Percentiles rank a stretch among this genome's conserved stretches.
Evolutionary conservation across 805 yeast species (phyloP).

Genomic region (Ascoidea tarda): DNA sequence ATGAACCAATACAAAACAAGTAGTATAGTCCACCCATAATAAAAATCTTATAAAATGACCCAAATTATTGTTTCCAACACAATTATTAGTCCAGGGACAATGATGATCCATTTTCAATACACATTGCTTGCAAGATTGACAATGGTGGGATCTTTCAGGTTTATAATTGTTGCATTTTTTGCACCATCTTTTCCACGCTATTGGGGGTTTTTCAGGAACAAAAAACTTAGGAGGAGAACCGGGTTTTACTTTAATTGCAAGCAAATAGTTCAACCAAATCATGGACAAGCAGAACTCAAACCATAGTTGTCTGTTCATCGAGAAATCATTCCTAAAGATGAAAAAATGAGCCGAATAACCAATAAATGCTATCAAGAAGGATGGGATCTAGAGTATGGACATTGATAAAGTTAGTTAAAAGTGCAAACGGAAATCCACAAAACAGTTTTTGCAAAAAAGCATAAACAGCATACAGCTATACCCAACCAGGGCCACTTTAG

Average conservation of each 20-base stretch:
- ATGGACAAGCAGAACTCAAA: slow-evolving; percentile 34
- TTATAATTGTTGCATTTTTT: slow-evolving; percentile 57
- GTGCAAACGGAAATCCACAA: background rate
- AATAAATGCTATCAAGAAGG: slow-evolving; percentile 35
- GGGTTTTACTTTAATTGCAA: slow-evolving; percentile 55
- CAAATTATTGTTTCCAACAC: slow-evolving; percentile 68
- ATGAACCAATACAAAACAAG: slow-evolving; percentile 30
- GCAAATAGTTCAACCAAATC: slow-evolving; percentile 61
- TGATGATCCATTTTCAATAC: slow-evolving; percentile 88
- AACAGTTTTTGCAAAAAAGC: background rate
- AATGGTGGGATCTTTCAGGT: slow-evolving; percentile 81
- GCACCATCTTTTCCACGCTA: slow-evolving; percentile 24
- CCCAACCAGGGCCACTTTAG: background rate
- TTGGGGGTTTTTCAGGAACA: slow-evolving; percentile 2
- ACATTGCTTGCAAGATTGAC: slow-evolving; percentile 60
- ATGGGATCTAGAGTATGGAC: slow-evolving; percentile 37
- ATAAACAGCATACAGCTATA: background rate
- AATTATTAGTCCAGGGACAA: slow-evolving; percentile 83
- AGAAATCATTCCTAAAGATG: slow-evolving; percentile 32
- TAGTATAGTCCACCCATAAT: slow-evolving; percentile 43
- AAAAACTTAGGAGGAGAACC: slow-evolving; percentile 49
- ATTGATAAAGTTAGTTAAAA: background rate
- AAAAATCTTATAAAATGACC: slow-evolving; percentile 75
- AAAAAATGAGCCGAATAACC: slow-evolving; percentile 53
- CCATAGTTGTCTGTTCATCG: slow-evolving; percentile 24